Base-by-base conservation (phyloP, 164 flowering plant genomes). In the Kingdonia uniflora region DNA sequence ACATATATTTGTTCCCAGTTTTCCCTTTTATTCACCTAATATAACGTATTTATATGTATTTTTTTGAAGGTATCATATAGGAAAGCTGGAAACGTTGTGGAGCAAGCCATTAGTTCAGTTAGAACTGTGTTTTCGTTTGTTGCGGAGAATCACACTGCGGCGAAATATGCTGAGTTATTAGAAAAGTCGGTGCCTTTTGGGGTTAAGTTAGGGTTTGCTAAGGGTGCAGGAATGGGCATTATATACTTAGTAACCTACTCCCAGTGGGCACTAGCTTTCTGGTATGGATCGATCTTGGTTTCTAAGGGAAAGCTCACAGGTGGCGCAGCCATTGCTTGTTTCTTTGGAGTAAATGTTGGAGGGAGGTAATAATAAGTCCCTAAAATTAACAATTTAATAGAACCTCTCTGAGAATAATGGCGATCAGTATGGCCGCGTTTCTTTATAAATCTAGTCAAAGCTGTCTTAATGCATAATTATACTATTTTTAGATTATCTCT, bases 261-360 rank as follows among this genome's bases (percentile, higher is more conserved):
- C 11, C 82, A 88, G 7, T 82, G 94, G 94, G 94, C 88, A 49
- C 58, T 85, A 63, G 94, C 88, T 43, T 85, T 85, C 61, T 85
- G 94, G 88, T 82, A 85, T 45, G 94, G 88, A 8, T 69, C 83
- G 20, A 61, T 78, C 21, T 65, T 85, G 63, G 81, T 85, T 60
- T 68, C 79, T 13, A 72, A 39, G 49, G 46, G 47, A 15, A 78
- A 85, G 58, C 53, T 85, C 39, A 7, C 54, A 1, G 84, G 84
- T 14, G 88, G 86, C 24, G 77, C 38, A 12, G 94, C 88, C 58
- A 85, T 85, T 61, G 86, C 94, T 38, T 82, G 94, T 44, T 85
- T 82, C 75, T 85, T 85, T 65, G 86, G 88, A 39, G 88, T 85
- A 57, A 85, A 82, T 65, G 82, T 85, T 1, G 94, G 84, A 0